Conservation (phyloP, 1,284 basidiomycete species). For the Pseudozyma hubeiensis region DNA sequence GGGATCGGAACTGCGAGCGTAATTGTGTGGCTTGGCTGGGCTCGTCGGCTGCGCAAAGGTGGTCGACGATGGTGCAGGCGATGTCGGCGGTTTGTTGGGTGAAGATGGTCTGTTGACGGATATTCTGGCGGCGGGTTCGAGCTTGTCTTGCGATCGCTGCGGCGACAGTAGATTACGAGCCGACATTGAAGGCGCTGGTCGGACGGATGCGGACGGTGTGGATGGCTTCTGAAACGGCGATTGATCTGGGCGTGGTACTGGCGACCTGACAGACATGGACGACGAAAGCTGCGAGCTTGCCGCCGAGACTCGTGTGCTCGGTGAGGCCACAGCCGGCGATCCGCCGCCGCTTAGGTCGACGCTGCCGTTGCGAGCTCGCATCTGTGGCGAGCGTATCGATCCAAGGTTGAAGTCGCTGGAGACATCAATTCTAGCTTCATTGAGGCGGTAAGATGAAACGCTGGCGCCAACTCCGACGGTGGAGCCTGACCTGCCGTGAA, state of each 20-base stretch:
- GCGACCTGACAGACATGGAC: slow-evolving; percentile 18
- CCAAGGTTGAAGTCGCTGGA: slow-evolving; percentile 23
- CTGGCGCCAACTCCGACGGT: slow-evolving; percentile 14
- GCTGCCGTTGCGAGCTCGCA: slow-evolving; percentile 29
- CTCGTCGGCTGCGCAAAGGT: slow-evolving; percentile 5
- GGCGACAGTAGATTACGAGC: slow-evolving; percentile 24
- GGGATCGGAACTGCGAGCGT: slow-evolving; percentile 11
- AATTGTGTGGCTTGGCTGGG: slow-evolving; percentile 13
- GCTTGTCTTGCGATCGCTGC: slow-evolving; percentile 25
- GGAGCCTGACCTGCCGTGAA: slow-evolving; percentile 29
- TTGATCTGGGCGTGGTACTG: slow-evolving; percentile 22
- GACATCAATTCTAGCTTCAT: slow-evolving; percentile 20
- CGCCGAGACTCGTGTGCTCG: slow-evolving; percentile 3
- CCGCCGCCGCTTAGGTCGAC: slow-evolving; percentile 14
- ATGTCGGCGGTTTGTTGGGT: slow-evolving; percentile 4
- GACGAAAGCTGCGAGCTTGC: slow-evolving; percentile 16
- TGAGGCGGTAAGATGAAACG: slow-evolving; percentile 15
- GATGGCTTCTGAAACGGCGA: slow-evolving; percentile 23
- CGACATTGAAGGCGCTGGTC: slow-evolving; percentile 15
- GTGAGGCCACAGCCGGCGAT: slow-evolving; percentile 16
- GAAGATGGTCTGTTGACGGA: slow-evolving; percentile 11
- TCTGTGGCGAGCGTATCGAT: slow-evolving; percentile 21
- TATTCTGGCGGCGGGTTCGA: slow-evolving; percentile 7
- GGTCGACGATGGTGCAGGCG: slow-evolving; percentile 8
- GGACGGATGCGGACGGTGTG: slow-evolving; percentile 12